Evolutionary conservation across 2,329 filamentous ascomycete species (phyloP), one percentile per base, ranked within the genome.

Genomic region (Aspergillus eucalypticola): DNA sequence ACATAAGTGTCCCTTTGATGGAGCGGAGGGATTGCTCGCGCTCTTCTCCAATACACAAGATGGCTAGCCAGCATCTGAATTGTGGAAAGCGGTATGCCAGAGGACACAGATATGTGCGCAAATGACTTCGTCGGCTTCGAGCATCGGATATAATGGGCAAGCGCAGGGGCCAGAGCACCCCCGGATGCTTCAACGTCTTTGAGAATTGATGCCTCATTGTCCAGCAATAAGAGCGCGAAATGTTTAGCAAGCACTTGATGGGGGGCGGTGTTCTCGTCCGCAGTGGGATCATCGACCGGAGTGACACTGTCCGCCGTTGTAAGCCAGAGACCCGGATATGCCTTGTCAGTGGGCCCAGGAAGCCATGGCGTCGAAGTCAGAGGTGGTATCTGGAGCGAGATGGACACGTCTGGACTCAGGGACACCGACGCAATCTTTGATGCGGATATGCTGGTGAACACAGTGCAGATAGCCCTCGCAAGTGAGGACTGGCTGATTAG

Each of bases 21-120:
- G 5, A 99, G 84, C 0, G 95, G 95, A 4, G 92, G 90, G 42
- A 98, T 94, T 15, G 94, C 90, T 61, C 96, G 90, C 50, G 94
- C 95, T 59, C 93, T 89, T 23, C 95, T 88, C 93, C 94, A 98
- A 78, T 96, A 96, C 62, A 98, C 92, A 64, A 99, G 89, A 78
- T 98, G 95, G 60, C 91, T 90, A 8, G 93, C 92, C 63, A 96
- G 90, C 67, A 91, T 89, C 64, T 94, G 89, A 64, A 98, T 89
- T 67, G 96, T 91, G 32, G 86, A 83, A 1, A 95, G 83, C 3
- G 90, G 88, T 55, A 98, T 88, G 19, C 88, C 85, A 54, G 79
- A 79, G 2, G 71, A 65, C 4, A 74, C 71, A 67, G 83, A 93
- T 64, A 92, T 84, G 62, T 90, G 87, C 38, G 91, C 89, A 75